A percentile compares a stretch with the other conserved stretches of the same genome.
These are phyloP conservation scores for Ceriops decandra DNA, from an alignment of 345 rosid species.

Conservation along the genomic window DNA sequence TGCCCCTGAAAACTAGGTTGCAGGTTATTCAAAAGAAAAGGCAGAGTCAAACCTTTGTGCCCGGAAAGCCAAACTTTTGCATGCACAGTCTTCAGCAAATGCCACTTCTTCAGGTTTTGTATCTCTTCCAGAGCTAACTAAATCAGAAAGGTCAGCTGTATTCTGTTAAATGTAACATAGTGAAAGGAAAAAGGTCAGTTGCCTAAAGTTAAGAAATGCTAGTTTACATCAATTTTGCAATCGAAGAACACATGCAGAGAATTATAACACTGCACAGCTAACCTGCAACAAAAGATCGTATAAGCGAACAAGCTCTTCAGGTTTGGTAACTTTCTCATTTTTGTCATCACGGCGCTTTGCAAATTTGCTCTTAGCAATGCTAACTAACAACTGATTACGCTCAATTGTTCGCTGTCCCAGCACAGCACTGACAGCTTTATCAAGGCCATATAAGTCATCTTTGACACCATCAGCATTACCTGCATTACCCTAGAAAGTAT, in stretches of 20 bases:
- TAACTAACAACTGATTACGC: constrained; percentile 85
- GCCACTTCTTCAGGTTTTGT: constrained; percentile 84
- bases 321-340: constrained; percentile 79
- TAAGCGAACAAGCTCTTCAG: constrained; percentile 96
- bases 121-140: constrained; percentile 95
- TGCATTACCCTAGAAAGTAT: constrained; percentile 63
- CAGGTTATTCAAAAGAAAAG: not conserved
- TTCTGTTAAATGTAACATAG: constrained; percentile 52
- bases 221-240: constrained; percentile 12
- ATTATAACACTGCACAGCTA: constrained; percentile 5
- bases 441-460: constrained; percentile 92
- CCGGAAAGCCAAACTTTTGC: constrained; percentile 68
- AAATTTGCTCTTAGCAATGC: constrained; percentile 83
- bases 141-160: constrained; percentile 93
- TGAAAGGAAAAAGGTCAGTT: constrained; percentile 12
- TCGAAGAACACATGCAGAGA: constrained; percentile 2
- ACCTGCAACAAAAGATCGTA: constrained; percentile 94
- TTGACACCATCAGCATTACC: constrained; percentile 89
- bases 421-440: constrained; percentile 92
- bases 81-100: constrained; percentile 73
- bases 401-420: constrained; percentile 91
- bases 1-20: not conserved
- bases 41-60: constrained; percentile 65
- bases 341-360: constrained; percentile 79
- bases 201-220: not conserved